phyloP scores from a whole-genome alignment of 225 moss, liverwort and hornwort genomes.

The Pseudisothecium myosuroides region DNA sequence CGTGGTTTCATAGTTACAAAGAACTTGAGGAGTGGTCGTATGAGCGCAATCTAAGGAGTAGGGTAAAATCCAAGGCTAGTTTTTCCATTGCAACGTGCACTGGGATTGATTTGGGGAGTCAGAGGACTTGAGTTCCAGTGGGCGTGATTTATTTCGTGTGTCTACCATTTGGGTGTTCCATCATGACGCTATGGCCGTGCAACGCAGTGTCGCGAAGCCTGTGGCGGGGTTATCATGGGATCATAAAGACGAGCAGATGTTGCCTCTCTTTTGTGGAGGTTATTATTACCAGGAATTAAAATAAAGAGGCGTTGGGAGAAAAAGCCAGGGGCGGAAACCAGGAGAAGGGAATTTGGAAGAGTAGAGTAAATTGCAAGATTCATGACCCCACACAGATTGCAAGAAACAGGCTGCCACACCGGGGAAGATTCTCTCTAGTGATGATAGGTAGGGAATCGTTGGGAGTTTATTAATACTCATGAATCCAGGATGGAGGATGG shows the following conservation, averaged over 20 bases:
- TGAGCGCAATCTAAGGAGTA: constrained; percentile 15
- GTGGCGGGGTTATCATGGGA: neutral
- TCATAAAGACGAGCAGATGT: neutral
- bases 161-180: constrained; percentile 4
- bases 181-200: constrained; percentile 9
- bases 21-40: neutral
- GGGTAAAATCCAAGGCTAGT: neutral
- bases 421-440: constrained; percentile 3
- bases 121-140: neutral
- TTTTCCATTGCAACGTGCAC: constrained; percentile 4
- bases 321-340: neutral
- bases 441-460: constrained; percentile 8
- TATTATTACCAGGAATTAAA: neutral
- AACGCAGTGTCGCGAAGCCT: neutral
- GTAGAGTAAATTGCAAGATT: constrained; percentile 8
- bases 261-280: neutral
- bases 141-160: neutral
- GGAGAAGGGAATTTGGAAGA: neutral
- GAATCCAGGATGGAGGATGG: neutral
- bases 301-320: neutral
- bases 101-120: neutral
- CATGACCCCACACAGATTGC: constrained; percentile 3
- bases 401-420: neutral
- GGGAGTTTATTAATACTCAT: neutral
- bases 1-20: neutral